phyloP scores from a whole-genome alignment of 108 stramenopile species.

The Hondaea fermentalgiana region DNA sequence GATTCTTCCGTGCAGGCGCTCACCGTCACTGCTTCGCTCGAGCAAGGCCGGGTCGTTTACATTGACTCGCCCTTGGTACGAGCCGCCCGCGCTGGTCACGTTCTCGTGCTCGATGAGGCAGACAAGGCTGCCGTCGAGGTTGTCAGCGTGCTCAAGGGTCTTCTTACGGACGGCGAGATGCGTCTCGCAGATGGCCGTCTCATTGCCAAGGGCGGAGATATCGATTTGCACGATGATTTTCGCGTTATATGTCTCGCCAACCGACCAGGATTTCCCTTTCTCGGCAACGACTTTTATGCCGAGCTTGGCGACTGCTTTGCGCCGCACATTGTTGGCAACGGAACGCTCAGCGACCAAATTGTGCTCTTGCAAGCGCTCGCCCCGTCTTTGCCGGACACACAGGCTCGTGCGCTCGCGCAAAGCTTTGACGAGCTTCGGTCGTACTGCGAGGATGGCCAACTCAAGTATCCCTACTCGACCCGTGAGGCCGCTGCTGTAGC shows the following conservation, averaged over 20 bases:
- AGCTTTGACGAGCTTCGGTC: conserved; percentile 61
- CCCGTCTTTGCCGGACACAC: conserved; percentile 32
- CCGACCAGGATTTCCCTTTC: conserved; percentile 76
- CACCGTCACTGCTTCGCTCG: conserved; percentile 56
- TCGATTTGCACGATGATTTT: conserved; percentile 67
- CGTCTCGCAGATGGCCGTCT: conserved; percentile 66
- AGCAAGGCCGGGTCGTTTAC: conserved; percentile 60
- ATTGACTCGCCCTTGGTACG: conserved; percentile 69
- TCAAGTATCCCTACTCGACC: conserved; percentile 69
- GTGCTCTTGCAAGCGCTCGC: conserved; percentile 57
- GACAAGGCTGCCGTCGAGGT: conserved; percentile 85
- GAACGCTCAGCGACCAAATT: conserved; percentile 54
- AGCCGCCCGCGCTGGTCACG: conserved; percentile 61
- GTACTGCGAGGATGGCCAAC: conserved; percentile 46
- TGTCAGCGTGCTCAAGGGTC: conserved; percentile 64
- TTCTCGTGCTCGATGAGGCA: conserved; percentile 76
- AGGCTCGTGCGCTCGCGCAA: conserved; percentile 45
- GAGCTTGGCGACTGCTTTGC: conserved; percentile 69
- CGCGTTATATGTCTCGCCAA: conserved; percentile 67
- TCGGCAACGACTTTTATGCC: conserved; percentile 69
- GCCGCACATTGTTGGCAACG: conserved; percentile 47
- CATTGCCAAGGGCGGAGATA: conserved; percentile 26
- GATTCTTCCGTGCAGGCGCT: conserved; percentile 70
- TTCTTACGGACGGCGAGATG: conserved; percentile 78
- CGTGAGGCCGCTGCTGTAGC: conserved; percentile 72